Evolutionary conservation across 495 filamentous ascomycete genomes (phyloP).

Genomic region (Aspergillus indologenus): DNA sequence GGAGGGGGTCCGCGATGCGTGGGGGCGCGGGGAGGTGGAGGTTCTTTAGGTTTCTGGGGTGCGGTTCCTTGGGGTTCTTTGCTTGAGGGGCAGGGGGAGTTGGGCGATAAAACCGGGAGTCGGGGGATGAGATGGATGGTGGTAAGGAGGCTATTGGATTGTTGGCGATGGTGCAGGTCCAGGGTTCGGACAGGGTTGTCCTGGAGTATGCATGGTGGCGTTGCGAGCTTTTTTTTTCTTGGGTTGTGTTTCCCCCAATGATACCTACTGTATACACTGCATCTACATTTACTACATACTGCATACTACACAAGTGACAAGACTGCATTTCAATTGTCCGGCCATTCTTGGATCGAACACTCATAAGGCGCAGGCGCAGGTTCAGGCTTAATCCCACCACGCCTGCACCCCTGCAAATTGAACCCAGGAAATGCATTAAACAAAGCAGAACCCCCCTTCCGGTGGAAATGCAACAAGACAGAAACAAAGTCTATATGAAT

Average conservation of each 20-base stretch:
- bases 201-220: no score
- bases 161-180: no score
- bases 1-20: conserved; percentile 70
- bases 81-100: no score
- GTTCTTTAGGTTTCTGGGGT: conserved; percentile 57
- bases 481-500: background rate
- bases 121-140: no score
- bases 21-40: conserved; percentile 74
- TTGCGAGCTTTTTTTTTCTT: background rate
- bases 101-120: no score
- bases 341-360: no score
- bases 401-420: background rate
- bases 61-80: background rate
- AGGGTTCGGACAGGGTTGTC: no score
- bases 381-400: background rate
- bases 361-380: no score
- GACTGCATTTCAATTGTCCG: no score
- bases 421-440: background rate
- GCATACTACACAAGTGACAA: no score
- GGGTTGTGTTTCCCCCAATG: background rate
- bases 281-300: no score
- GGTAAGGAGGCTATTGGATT: no score
- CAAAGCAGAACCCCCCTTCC: background rate
- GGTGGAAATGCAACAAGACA: background rate
- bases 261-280: background rate